Base-by-base conservation (phyloP, 2,329 filamentous ascomycete genomes). In the Karstenula rhodostoma region DNA sequence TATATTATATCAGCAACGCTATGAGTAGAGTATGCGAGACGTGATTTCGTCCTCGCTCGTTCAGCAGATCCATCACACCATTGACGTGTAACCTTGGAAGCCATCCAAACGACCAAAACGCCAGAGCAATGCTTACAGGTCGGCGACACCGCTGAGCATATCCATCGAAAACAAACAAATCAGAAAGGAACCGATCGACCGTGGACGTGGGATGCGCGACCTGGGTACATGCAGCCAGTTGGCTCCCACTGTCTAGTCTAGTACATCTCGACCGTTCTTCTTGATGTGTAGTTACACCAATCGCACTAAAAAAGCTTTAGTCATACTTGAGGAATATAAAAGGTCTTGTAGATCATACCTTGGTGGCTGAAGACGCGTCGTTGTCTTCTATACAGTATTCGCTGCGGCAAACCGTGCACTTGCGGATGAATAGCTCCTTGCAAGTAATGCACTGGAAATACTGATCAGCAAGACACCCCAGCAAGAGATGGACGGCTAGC, bases 321-420 rank as follows among this genome's bases (percentile, higher is more conserved):
- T 17, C 27, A 44, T 27, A 17, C 4, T n/a, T 17, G 17, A n/a
- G 15, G 17, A 13, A 19, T 23, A n/a, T 7, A 17, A 12, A 35
- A 15, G 29, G 4, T 19, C 22, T 42, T 22, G n/a, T 52, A 25
- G n/a, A 32, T 64, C 75, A 56, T 72, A 82, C 80, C 77, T 78
- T 78, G 33, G 84, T 88, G n/a, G 83, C 79, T 13, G 89, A 91
- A 43, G 90, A 94, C 17, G 92, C 91, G 67, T 93, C 91, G 67
- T 96, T 93, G 74, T 96, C 92, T 58, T 90, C 84, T 61, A 90
- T 85, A 76, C 94, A 97, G 76, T 96, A 97, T 55, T 91, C 91
- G 57, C 90, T 90, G 44, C 85, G 85, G 77, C 94, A 97, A 60
- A 84, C 85, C 62, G 82, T 84, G 75, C 94, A 97, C 35, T 82